Evolutionary conservation across 2,329 filamentous ascomycete species (phyloP), one percentile per base, ranked within the genome.

Genomic region (Phyllosticta citribraziliensis): DNA sequence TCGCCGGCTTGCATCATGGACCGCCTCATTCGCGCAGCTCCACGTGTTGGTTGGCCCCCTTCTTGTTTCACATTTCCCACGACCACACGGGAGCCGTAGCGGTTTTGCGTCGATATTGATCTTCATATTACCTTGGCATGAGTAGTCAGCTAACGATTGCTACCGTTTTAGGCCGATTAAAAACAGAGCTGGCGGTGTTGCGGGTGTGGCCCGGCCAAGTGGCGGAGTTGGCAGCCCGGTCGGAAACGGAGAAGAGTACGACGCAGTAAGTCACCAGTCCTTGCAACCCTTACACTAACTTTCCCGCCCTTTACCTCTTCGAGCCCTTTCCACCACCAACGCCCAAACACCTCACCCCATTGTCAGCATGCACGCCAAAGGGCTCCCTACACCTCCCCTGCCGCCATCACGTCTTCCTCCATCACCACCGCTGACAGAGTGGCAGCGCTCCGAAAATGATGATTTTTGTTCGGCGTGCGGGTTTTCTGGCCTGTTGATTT

Each of bases 381-480:
- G 67, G 57, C 63, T 60, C 60, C 67, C 53, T 64, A 66, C 62
- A 30, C 56, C 25, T 40, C 30, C 25, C 35, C 56, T 25, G 22
- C 55, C 52, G 47, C 50, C 56, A 19, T 62, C 64, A 60, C 64
- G 68, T 65, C 68, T 68, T 33, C 61, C 61, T 27, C 57, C 69
- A 54, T 74, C 72, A 40, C 62, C 60, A 24, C 68, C 71, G 65
- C 75, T 79, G 69, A 80, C 71, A 62, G 66, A 68, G 64, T 68
- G 71, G 55, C 71, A 74, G 64, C 73, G 69, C 53, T 71, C 71
- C 52, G 72, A 96, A 64, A 96, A 96, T 73, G 90, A 94, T 73
- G 93, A 97, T 73, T 88, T 88, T 70, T 99, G 93, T 78, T 87
- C 87, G 64, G 85, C 91, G 54, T 99, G 94, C 76, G 85, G 87